Evolutionary conservation across 2,329 filamentous ascomycete species (phyloP).

Genomic region (Talaromyces sp.): DNA sequence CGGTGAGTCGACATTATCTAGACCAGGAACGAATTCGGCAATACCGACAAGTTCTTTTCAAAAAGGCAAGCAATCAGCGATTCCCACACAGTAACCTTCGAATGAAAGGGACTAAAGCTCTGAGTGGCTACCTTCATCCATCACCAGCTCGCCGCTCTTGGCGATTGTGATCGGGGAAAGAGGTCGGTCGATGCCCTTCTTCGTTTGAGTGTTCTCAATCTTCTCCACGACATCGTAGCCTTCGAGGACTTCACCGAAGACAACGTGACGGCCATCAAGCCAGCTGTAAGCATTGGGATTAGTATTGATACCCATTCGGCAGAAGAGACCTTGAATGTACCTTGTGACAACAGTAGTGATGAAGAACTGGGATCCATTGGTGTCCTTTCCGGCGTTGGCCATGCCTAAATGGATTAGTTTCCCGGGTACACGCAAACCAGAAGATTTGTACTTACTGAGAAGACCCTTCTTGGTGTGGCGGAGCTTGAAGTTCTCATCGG

Average conservation of each 20-base stretch:
- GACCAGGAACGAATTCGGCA: slow-evolving; percentile 14
- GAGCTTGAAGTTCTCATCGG: slow-evolving; percentile 70
- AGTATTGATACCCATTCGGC: background rate
- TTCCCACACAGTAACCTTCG: slow-evolving; percentile 26
- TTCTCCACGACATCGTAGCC: slow-evolving; percentile 65
- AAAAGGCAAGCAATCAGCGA: slow-evolving; percentile 36
- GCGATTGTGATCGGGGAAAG: slow-evolving; percentile 60
- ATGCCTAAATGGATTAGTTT: slow-evolving; percentile 49
- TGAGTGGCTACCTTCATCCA: slow-evolving; percentile 67
- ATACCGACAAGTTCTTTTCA: slow-evolving; percentile 21
- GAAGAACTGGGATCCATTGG: slow-evolving; percentile 67
- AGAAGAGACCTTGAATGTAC: slow-evolving; percentile 27
- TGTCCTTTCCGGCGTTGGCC: slow-evolving; percentile 65
- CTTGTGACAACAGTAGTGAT: slow-evolving; percentile 62
- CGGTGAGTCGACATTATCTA: slow-evolving; percentile 3
- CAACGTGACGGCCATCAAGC: slow-evolving; percentile 65
- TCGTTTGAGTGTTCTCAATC: slow-evolving; percentile 63
- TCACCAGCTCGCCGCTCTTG: slow-evolving; percentile 61
- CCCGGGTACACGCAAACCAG: background rate
- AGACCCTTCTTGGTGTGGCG: slow-evolving; percentile 65
- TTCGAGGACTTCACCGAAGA: slow-evolving; percentile 68
- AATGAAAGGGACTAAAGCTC: slow-evolving; percentile 56
- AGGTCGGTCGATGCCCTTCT: slow-evolving; percentile 55
- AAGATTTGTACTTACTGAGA: slow-evolving; percentile 51
- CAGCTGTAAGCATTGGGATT: slow-evolving; percentile 41